phyloP scores from a whole-genome alignment of 2,329 filamentous ascomycete species.

The Paecilomyces variotii region DNA sequence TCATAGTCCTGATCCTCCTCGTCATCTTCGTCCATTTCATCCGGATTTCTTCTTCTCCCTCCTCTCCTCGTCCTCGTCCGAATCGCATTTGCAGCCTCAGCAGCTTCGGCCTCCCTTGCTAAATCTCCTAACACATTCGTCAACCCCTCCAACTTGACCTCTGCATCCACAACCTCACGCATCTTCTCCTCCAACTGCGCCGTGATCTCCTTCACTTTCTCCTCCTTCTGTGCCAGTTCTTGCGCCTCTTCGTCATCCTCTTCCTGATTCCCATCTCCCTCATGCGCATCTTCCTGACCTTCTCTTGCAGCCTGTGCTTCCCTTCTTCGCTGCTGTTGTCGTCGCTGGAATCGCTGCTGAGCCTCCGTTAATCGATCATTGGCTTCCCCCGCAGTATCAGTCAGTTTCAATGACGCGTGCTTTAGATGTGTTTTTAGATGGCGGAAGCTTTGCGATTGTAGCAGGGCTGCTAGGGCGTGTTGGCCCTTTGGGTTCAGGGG shows the following conservation, averaged over 20 bases:
- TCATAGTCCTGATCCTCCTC: constrained; percentile 32
- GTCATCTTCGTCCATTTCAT: constrained; percentile 17
- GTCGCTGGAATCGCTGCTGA: constrained; percentile 27
- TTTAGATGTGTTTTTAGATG: constrained; percentile 43
- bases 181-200: constrained; percentile 50
- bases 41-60: constrained; percentile 11
- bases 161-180: constrained; percentile 50
- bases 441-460: constrained; percentile 32
- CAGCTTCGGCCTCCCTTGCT: constrained; percentile 27
- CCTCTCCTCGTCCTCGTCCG: constrained; percentile 19
- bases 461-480: constrained; percentile 38
- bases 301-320: constrained; percentile 13
- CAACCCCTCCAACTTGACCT: constrained; percentile 39
- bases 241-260: constrained; percentile 29
- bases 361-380: constrained; percentile 46
- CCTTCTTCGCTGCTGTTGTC: constrained; percentile 19
- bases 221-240: constrained; percentile 34
- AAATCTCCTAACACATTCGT: constrained; percentile 38
- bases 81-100: constrained; percentile 23
- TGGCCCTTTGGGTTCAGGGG: constrained; percentile 44
- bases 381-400: constrained; percentile 43
- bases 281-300: constrained; percentile 19
- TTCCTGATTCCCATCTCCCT: constrained; percentile 20
- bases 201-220: constrained; percentile 45
- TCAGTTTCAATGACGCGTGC: constrained; percentile 40